Evolutionary conservation across 148 eudicot species (phyloP).

Genomic region (Heliamphora exappendiculata): DNA sequence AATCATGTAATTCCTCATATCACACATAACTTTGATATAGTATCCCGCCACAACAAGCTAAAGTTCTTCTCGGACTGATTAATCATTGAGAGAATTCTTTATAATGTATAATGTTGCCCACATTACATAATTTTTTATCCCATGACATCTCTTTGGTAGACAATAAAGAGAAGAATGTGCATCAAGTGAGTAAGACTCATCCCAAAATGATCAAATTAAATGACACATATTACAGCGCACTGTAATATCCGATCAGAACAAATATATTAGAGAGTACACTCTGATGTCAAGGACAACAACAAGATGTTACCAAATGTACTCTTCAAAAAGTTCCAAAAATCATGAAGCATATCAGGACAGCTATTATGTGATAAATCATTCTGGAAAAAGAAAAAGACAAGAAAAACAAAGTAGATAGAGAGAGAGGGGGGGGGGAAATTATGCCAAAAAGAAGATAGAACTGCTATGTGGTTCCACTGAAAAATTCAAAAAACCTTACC

Average conservation of each 20-base stretch:
- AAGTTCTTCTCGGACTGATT: background rate
- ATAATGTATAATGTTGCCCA: too few relatives aligned
- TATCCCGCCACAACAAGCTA: background rate
- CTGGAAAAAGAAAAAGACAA: background rate
- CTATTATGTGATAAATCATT: background rate
- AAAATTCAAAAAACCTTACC: constrained; percentile 31
- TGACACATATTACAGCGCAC: background rate
- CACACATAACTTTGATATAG: background rate
- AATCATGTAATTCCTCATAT: background rate
- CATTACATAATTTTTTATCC: too few relatives aligned
- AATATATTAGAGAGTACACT: background rate
- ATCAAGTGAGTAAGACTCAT: background rate
- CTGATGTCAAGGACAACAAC: background rate
- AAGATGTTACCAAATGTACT: background rate
- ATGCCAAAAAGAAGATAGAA: background rate
- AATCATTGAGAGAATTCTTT: background rate
- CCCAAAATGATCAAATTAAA: background rate
- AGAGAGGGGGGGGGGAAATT: background rate
- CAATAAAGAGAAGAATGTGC: background rate
- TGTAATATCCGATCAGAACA: background rate
- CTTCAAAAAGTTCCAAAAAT: background rate
- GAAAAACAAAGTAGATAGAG: background rate
- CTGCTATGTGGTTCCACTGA: background rate
- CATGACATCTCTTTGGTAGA: too few relatives aligned
- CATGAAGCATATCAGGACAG: background rate